Base-by-base conservation (phyloP, 345 rosid genomes). In the Gossypioides kirkii region DNA sequence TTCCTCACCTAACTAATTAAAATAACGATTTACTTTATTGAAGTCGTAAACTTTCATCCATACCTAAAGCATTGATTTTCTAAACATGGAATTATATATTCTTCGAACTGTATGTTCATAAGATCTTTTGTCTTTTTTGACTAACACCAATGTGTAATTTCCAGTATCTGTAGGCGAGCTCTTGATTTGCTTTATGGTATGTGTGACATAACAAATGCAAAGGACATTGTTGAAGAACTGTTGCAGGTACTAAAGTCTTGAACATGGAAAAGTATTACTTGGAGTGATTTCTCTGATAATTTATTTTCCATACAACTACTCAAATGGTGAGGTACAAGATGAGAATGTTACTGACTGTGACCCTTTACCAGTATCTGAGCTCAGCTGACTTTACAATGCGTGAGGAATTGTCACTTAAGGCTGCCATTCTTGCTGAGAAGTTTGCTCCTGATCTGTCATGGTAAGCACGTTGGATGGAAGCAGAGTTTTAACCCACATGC, bases 401-500 rank as follows among this genome's bases (percentile, higher is more conserved):
- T 59, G 99, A 93, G 78, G 99, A 96, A 77, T 84, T 96, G 80
- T 87, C 99, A 47, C 94, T 96, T 52, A 96, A 96, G 85, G 97
- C 98, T 82, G 99, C 99, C 72, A 96, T 96, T 80, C 97, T 96
- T 70, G 96, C 99, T 2, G 99, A 96, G 84, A 93, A 96, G 86
- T 96, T 96, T 86, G 97, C 98, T 73, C 98, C 99, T 80, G 98
- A 96, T 87, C 84, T 96, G 41, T 96, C 98, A 75, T 96, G 99
- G 99, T 96, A 82, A 84, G 92, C 65, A 74, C 16, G 45, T 45
- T 25, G 43, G 46, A 38, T 43, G 10, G 53, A 36, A 61, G 58
- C 23, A 9, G 58, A 42, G n/a, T 16, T 1, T 28, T 69, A 26
- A 2, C 43, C 2, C 25, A 49, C 49, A 14, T 71, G 42, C 50